Conservation (phyloP, 441 rosid species). For the Euphorbia celastroides region DNA sequence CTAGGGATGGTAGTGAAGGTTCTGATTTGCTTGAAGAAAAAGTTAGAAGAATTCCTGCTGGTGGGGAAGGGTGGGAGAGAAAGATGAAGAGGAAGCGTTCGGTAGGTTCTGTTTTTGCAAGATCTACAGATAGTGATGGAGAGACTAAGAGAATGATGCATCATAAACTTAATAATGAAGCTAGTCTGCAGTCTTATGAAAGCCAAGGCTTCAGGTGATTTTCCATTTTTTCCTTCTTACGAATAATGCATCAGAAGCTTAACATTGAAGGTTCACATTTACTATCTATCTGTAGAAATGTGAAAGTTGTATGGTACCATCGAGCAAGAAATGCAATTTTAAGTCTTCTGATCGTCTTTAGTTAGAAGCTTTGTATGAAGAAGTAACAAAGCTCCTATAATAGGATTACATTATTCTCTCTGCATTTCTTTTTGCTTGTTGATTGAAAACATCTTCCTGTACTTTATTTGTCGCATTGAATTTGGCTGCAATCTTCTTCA, state of each 20-base stretch:
- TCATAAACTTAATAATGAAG: slow-evolving; percentile 38
- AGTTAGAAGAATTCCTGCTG: slow-evolving; percentile 45
- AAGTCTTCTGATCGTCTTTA: neutral
- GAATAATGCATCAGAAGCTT: too few relatives aligned
- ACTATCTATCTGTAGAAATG: neutral
- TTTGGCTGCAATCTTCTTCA: neutral
- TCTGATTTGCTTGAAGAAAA: slow-evolving; percentile 48
- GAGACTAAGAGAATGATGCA: slow-evolving; percentile 36
- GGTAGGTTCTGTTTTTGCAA: slow-evolving; percentile 34
- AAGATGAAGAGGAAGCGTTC: slow-evolving; percentile 59
- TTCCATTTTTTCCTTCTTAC: neutral
- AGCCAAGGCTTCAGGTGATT: slow-evolving; percentile 43
- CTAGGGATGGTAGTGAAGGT: slow-evolving; percentile 33
- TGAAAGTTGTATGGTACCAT: neutral
- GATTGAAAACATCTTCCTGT: neutral
- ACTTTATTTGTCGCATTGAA: neutral
- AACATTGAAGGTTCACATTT: too few relatives aligned
- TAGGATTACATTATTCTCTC: neutral
- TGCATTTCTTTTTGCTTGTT: neutral
- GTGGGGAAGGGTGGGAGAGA: slow-evolving; percentile 65
- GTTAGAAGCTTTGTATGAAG: neutral
- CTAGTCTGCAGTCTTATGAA: slow-evolving; percentile 35
- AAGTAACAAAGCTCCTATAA: neutral
- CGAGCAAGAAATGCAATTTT: neutral
- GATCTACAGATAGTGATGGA: slow-evolving; percentile 43